These are phyloP conservation scores for Fusarium metavorans DNA, from an alignment of 2,329 filamentous ascomycete genomes.

Conservation along the genomic window DNA sequence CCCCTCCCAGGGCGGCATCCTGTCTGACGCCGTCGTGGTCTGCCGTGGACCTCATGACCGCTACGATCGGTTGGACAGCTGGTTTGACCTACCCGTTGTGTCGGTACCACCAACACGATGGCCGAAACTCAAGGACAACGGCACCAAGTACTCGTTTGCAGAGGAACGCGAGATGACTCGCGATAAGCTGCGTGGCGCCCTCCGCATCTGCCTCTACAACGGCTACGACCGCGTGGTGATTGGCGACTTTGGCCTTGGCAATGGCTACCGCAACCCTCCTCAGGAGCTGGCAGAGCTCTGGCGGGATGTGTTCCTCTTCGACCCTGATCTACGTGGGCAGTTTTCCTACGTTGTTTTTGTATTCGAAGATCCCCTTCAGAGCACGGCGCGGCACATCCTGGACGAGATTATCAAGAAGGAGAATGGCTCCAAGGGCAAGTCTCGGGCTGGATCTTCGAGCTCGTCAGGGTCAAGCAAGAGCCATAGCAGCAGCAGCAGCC, in stretches of 20 bases:
- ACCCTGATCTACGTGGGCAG: slow-evolving; percentile 71
- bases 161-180: slow-evolving; percentile 78
- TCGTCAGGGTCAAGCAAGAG: slow-evolving; percentile 47
- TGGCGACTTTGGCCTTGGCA: slow-evolving; percentile 74
- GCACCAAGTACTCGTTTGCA: slow-evolving; percentile 77
- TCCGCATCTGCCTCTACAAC: slow-evolving; percentile 75
- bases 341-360: slow-evolving; percentile 73
- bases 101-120: slow-evolving; percentile 78
- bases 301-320: slow-evolving; percentile 73
- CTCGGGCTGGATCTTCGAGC: slow-evolving; percentile 45
- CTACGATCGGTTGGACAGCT: slow-evolving; percentile 68
- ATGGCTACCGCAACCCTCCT: slow-evolving; percentile 73
- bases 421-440: slow-evolving; percentile 52
- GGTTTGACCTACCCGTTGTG: slow-evolving; percentile 75
- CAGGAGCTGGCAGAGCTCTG: slow-evolving; percentile 74
- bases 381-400: slow-evolving; percentile 64
- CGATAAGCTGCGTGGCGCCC: slow-evolving; percentile 77
- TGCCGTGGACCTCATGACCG: slow-evolving; percentile 77
- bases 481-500: slow-evolving; percentile 44
- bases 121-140: slow-evolving; percentile 77
- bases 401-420: slow-evolving; percentile 68
- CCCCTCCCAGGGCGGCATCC: slow-evolving; percentile 75
- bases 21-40: slow-evolving; percentile 78
- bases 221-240: slow-evolving; percentile 69
- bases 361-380: slow-evolving; percentile 69